Conservation (phyloP, 2,329 filamentous ascomycete species). For the Phaeophleospora eucalypticola region DNA sequence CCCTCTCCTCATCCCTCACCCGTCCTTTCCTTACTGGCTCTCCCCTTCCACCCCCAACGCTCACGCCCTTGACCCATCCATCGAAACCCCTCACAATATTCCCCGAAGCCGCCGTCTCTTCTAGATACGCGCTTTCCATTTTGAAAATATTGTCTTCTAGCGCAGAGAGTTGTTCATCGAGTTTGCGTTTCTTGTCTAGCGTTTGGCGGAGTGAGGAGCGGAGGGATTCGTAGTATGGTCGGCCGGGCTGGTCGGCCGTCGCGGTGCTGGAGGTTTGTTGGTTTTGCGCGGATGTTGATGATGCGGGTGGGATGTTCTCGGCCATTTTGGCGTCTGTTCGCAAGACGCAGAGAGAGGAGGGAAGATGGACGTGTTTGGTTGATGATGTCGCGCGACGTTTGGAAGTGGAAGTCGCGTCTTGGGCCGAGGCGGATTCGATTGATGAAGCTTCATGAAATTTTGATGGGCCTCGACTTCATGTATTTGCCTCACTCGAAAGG, state of each 20-base stretch:
- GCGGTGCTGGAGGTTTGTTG: slow-evolving; percentile 24
- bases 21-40: slow-evolving; percentile 62
- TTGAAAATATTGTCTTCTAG: slow-evolving; percentile 79
- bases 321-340: no score
- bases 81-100: slow-evolving; percentile 99
- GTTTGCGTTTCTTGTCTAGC: slow-evolving; percentile 59
- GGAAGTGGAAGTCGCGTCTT: no score
- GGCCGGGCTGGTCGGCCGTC: slow-evolving; percentile 44
- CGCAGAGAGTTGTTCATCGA: slow-evolving; percentile 48
- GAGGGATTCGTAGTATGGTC: slow-evolving; percentile 67
- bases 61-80: slow-evolving; percentile 87
- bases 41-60: slow-evolving; percentile 44
- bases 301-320: slow-evolving; percentile 43
- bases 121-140: slow-evolving; percentile 82
- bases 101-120: slow-evolving; percentile 75
- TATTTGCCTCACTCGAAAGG: no score
- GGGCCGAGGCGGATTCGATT: no score
- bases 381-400: no score
- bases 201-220: slow-evolving; percentile 64
- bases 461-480: no score
- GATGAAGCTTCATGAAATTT: no score
- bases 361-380: no score
- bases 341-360: no score
- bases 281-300: slow-evolving; percentile 21
- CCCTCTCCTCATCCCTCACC: slow-evolving; percentile 65